These are phyloP conservation scores for Seminavis robusta DNA, from an alignment of 108 stramenopile species.

Conservation along the genomic window DNA sequence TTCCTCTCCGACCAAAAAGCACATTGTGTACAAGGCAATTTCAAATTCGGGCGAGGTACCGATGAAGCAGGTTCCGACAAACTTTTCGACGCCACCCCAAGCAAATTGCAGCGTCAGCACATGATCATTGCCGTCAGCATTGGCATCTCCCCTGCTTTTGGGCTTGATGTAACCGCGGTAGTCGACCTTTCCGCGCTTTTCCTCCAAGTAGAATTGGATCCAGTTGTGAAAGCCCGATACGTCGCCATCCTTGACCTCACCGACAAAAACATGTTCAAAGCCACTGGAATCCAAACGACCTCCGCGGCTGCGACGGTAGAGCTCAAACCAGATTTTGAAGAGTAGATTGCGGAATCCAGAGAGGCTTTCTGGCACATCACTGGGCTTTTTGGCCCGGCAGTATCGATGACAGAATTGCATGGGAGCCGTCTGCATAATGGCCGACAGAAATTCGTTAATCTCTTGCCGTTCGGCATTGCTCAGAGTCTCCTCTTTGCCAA, in stretches of 20 bases:
- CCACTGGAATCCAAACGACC: constrained; percentile 70
- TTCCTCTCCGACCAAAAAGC: constrained; percentile 65
- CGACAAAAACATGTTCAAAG: constrained; percentile 94
- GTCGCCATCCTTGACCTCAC: constrained; percentile 76
- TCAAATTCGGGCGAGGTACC: constrained; percentile 91
- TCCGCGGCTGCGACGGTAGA: constrained; percentile 69
- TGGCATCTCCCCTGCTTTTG: constrained; percentile 37
- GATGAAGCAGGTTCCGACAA: constrained; percentile 74
- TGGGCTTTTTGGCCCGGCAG: constrained; percentile 43
- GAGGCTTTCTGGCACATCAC: constrained; percentile 45
- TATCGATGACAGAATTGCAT: constrained; percentile 91
- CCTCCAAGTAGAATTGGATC: constrained; percentile 88
- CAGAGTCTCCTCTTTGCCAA: constrained; percentile 61
- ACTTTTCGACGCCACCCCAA: constrained; percentile 87
- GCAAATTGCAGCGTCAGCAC: constrained; percentile 83
- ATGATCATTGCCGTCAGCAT: constrained; percentile 51
- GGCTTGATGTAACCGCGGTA: constrained; percentile 87
- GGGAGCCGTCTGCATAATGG: constrained; percentile 76
- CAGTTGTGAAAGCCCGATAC: constrained; percentile 92
- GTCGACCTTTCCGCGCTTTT: constrained; percentile 76
- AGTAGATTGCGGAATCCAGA: constrained; percentile 59
- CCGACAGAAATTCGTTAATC: constrained; percentile 57
- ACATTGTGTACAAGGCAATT: constrained; percentile 86
- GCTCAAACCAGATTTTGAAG: constrained; percentile 83
- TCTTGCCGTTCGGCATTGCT: constrained; percentile 62